Evolutionary conservation across 495 filamentous ascomycete genomes (phyloP).

Genomic region (Penicillium pancosmium): DNA sequence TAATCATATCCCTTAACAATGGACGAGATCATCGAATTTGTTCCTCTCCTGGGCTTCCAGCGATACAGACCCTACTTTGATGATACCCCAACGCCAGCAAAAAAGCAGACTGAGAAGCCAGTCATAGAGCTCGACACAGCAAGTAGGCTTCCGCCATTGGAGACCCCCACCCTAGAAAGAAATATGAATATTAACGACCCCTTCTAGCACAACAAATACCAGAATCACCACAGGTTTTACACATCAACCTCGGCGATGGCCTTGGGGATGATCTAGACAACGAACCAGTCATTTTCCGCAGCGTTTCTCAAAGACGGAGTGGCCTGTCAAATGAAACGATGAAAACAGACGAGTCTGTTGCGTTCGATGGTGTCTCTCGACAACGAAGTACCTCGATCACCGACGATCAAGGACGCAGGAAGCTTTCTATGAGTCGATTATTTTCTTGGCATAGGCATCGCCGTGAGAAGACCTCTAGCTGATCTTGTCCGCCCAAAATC

Average conservation of each 20-base stretch:
- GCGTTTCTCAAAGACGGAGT: no score
- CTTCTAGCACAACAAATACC: not conserved
- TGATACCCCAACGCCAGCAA: not conserved
- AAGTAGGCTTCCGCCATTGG: not conserved
- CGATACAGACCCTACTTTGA: conserved; percentile 2
- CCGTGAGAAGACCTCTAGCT: no score
- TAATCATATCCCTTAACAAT: not conserved
- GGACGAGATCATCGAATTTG: not conserved
- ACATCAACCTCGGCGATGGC: not conserved
- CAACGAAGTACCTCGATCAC: no score
- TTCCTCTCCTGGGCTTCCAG: not conserved
- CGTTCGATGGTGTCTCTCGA: no score
- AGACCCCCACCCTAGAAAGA: no score
- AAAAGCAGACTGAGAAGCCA: not conserved
- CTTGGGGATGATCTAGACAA: not conserved
- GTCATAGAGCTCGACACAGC: not conserved
- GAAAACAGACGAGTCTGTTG: no score
- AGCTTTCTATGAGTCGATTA: no score
- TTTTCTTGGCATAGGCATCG: no score
- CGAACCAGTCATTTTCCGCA: not conserved
- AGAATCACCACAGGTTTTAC: not conserved
- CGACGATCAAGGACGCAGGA: no score
- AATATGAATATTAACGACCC: not conserved
- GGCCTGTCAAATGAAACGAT: no score
- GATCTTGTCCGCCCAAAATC: no score